These are phyloP conservation scores for Zygotorulaspora chibaensis DNA, from an alignment of 805 yeast species.

Conservation along the genomic window DNA sequence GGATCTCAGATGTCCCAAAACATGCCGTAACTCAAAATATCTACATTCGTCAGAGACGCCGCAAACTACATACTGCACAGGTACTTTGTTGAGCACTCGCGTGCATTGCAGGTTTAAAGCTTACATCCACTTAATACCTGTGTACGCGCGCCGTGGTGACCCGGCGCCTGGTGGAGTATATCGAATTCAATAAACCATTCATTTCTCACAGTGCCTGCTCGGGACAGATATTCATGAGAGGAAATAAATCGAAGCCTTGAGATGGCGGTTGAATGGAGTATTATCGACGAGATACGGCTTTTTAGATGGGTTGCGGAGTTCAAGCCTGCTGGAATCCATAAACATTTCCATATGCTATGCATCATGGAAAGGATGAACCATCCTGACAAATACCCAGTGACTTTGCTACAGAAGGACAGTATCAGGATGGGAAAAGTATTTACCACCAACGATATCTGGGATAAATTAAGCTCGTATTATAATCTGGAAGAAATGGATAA, in stretches of 20 bases:
- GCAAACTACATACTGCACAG: too few species aligned
- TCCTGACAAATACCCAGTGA: conserved; percentile 41
- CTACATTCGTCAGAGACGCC: too few species aligned
- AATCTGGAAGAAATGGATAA: conserved; percentile 56
- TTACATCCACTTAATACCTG: too few species aligned
- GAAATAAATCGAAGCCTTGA: neutral
- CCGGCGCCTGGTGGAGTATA: too few species aligned
- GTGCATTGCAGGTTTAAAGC: too few species aligned
- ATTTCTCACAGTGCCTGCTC: neutral
- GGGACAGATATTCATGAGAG: neutral
- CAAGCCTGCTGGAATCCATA: conserved; percentile 62
- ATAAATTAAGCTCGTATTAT: conserved; percentile 49
- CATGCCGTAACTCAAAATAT: too few species aligned
- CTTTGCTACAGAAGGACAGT: conserved; percentile 28
- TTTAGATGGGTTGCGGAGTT: conserved; percentile 57
- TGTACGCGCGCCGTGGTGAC: too few species aligned
- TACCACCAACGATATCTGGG: conserved; percentile 53
- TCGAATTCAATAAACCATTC: neutral
- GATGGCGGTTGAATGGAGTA: conserved; percentile 45
- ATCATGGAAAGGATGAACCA: conserved; percentile 35
- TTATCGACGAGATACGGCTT: conserved; percentile 58
- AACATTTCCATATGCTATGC: conserved; percentile 41
- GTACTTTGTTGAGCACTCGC: too few species aligned
- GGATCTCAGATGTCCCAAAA: too few species aligned
- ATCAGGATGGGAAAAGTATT: conserved; percentile 26